Percentiles rank a stretch among this genome's conserved stretches.
Conservation (phyloP, 2,329 filamentous ascomycete genomes). For the Arthrobotrys iridis region DNA sequence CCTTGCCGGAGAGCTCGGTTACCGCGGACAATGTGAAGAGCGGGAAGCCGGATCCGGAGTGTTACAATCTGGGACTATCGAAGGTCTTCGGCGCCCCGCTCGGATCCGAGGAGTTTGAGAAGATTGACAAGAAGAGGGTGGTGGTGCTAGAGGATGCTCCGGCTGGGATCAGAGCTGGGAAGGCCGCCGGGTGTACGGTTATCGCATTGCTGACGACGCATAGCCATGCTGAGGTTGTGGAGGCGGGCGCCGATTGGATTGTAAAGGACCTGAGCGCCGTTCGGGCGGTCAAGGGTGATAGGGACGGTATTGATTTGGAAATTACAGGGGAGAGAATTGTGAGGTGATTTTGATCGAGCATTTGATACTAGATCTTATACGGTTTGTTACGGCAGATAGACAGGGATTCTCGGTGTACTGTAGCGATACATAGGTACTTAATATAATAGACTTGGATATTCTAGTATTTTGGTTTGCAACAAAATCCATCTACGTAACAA, state of each 20-base stretch:
- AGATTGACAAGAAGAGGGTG: conserved; percentile 62
- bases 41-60: conserved; percentile 77
- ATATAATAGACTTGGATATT: background rate
- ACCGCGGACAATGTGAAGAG: conserved; percentile 78
- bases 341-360: background rate
- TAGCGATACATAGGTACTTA: conserved; percentile 1
- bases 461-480: too few relatives aligned
- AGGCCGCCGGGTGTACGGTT: conserved; percentile 85
- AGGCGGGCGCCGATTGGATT: conserved; percentile 87
- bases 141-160: conserved; percentile 91
- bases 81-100: conserved; percentile 67
- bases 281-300: conserved; percentile 68
- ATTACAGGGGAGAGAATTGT: conserved; percentile 40
- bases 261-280: conserved; percentile 81
- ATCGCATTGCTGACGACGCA: conserved; percentile 88
- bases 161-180: conserved; percentile 82
- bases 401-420: background rate
- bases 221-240: conserved; percentile 74
- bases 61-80: conserved; percentile 31
- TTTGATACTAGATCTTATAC: background rate
- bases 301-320: conserved; percentile 65
- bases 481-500: too few relatives aligned
- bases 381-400: background rate
- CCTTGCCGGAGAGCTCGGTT: conserved; percentile 71
- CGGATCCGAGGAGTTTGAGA: conserved; percentile 15